Base-by-base conservation (phyloP, 805 yeast species). In the Suhomyces emberorum region DNA sequence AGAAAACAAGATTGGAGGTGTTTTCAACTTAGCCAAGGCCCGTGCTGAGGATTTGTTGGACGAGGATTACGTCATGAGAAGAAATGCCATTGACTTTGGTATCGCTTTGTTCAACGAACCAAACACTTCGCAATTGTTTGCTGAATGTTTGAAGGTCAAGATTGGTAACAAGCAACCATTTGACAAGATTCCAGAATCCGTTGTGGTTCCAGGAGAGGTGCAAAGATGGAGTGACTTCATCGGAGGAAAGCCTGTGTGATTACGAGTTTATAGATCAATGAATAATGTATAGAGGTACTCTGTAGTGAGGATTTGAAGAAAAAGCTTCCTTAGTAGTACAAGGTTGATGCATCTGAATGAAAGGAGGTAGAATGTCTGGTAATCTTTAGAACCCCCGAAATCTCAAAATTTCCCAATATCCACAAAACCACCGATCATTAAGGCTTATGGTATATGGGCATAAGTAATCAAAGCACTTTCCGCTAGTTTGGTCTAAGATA, bases 31-130 rank as follows among this genome's bases (percentile, higher is more conserved):
- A 55, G 97, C 98, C 37, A 74, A 74, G 51, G 83, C 86, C 28
- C 79, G 96, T 60, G 99, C 98, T 29, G 95, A 86, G 54, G 69
- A 76, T 46, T 73, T 87, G 46, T 63, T 77, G 46, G 97, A 93
- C 57, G 83, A 84, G 63, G 97, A 93, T 66, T 93, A 93, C 63
- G 82, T 91, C 40, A 93, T 93, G 98, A 83, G 99, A 74, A 83
- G 99, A 72, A 93, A 93, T 62, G 98, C 99, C 32, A 95, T 93
- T 68, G 99, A 93, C 63, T 93, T 93, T 61, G 98, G 86, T 42
- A 83, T 91, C 55, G 96, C 98, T 28, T 72, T 93, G 58, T 91
- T 93, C 73, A 93, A 91, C 59, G 99, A 93, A 70, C 96, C 98
- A 47, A 81, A 88, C 59, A 95, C 98, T 15, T 83, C 96, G 2